These are phyloP conservation scores for Vaccinium vitisidaea DNA, from an alignment of 148 eudicot species.

Conservation along the genomic window DNA sequence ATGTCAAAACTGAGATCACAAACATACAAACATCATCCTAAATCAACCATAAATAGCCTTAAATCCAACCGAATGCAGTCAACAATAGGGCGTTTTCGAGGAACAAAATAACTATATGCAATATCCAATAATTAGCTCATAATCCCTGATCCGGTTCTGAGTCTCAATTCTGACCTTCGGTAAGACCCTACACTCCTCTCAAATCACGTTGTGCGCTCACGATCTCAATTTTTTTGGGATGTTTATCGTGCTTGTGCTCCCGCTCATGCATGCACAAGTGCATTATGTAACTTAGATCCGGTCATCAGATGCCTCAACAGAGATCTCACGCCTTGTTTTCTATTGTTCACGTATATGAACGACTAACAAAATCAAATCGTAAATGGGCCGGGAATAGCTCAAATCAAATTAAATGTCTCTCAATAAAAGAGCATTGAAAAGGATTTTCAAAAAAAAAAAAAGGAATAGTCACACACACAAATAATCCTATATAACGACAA, in stretches of 20 bases:
- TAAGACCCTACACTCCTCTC: too few species aligned
- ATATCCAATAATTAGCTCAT: background rate
- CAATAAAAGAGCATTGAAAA: too few species aligned
- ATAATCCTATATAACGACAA: background rate
- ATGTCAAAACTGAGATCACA: background rate
- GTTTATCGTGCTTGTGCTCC: too few species aligned
- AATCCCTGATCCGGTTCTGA: background rate
- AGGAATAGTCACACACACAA: too few species aligned
- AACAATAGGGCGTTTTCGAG: background rate
- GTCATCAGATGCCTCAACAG: background rate
- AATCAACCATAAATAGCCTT: background rate
- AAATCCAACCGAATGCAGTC: background rate
- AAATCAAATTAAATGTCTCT: too few species aligned
- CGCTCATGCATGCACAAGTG: too few species aligned
- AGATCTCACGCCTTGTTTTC: background rate
- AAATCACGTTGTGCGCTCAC: too few species aligned
- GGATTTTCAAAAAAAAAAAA: too few species aligned
- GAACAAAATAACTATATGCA: background rate
- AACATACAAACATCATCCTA: background rate
- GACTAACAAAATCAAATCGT: background rate
- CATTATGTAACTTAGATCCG: background rate
- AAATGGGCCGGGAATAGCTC: background rate
- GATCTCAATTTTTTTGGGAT: too few species aligned
- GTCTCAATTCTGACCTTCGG: too few species aligned
- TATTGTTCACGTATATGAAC: background rate